Base-by-base conservation (phyloP, 768 basidiomycete species). In the Rhodotorula paludigena region DNA sequence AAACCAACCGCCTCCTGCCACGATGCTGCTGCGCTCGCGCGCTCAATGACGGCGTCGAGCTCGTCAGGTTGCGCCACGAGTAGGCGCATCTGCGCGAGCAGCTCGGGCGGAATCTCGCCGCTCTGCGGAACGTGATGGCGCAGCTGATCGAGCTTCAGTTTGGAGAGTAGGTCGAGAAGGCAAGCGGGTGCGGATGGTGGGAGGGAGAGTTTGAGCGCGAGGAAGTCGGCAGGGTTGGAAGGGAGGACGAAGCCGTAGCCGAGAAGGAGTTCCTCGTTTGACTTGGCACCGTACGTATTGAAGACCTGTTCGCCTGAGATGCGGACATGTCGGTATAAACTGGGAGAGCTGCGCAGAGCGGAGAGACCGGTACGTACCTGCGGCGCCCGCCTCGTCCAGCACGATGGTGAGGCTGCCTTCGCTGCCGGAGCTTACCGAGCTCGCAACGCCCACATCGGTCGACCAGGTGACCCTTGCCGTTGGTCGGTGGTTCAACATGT, bases 241-340 rank as follows among this genome's bases (percentile, higher is more conserved):
- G 83, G 80, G 7, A 93, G 76, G 0, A 89, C 84, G 79, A 97
- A 98, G 1, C 94, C 93, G 75, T 96, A 97, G 10, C 89, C 91
- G 8, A 97, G 82, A 53, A 97, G 85, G 51, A 97, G 83, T 78
- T 93, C 90, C 35, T 89, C 83, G 77, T 94, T 93, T 1, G 90
- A 85, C 76, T 96, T 96, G 0, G 86, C 84, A 0, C 92, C 93
- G 77, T 96, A 96, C 8, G 70, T 66, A 36, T 66, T 63, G 68
- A 68, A 61, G 12, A 60, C 61, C 33, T 62, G 66, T 14, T 47
- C 25, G n/a, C 23, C 53, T 57, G 51, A 32, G 5, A 21, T 11
- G 36, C n/a, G 44, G 2, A 23, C 20, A 25, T 5, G 20, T 6
- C 25, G 15, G 45, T 48, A 3, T 2, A 15, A 21, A 35, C 7